Percentiles rank a stretch among this genome's conserved stretches.
Conservation (phyloP, 2,329 filamentous ascomycete genomes). For the Fusarium paranaense region DNA sequence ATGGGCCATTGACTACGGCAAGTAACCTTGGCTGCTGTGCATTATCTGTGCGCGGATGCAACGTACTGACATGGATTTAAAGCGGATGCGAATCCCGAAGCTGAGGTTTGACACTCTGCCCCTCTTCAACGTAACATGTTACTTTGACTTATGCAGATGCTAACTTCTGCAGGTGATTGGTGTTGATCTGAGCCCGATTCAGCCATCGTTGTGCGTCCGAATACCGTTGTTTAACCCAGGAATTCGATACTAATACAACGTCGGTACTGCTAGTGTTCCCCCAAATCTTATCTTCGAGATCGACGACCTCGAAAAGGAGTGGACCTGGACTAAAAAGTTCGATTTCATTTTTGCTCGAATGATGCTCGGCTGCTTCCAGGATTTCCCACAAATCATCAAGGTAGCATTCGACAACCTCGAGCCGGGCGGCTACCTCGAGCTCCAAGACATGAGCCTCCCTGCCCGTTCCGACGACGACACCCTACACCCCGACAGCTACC, state of each 20-base stretch:
- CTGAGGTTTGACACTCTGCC: background rate
- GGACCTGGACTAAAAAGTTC: background rate
- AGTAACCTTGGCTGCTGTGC: constrained; percentile 41
- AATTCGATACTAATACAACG: background rate
- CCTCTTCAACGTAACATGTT: background rate
- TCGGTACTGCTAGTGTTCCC: background rate
- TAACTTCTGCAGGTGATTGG: background rate
- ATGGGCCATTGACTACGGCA: constrained; percentile 50
- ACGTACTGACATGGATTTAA: background rate
- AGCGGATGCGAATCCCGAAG: background rate
- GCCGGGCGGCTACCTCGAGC: background rate
- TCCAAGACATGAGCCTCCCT: constrained; percentile 44
- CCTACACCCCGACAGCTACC: constrained; percentile 32
- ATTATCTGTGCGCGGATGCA: constrained; percentile 12
- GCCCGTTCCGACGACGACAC: constrained; percentile 47
- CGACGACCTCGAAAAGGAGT: background rate
- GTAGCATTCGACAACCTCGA: background rate
- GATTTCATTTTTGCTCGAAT: background rate
- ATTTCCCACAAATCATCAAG: background rate
- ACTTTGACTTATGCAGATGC: background rate
- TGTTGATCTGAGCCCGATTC: background rate
- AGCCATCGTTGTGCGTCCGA: background rate
- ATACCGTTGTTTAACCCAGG: background rate
- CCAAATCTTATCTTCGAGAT: background rate
- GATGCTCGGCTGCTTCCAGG: background rate